Percentiles rank a stretch among this genome's conserved stretches.
Conservation (phyloP, 2,329 filamentous ascomycete genomes). For the Fusarium graminum region DNA sequence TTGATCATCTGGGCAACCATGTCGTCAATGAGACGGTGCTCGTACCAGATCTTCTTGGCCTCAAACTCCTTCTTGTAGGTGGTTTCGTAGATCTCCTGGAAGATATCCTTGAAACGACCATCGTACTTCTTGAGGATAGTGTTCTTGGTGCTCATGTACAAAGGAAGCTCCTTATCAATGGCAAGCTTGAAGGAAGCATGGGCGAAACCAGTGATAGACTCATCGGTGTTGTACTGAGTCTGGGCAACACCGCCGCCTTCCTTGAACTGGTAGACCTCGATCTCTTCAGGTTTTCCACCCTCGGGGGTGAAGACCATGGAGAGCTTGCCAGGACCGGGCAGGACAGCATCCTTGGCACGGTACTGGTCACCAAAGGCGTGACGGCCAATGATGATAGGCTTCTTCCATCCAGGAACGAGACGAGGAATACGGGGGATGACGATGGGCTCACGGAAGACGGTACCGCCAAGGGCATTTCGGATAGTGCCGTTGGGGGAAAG, state of each 20-base stretch:
- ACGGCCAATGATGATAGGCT: slow-evolving; percentile 98
- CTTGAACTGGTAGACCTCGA: slow-evolving; percentile 93
- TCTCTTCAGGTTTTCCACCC: slow-evolving; percentile 82
- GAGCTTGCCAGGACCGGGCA: slow-evolving; percentile 85
- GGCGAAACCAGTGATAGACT: slow-evolving; percentile 94
- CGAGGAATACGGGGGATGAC: slow-evolving; percentile 94
- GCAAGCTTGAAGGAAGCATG: slow-evolving; percentile 98
- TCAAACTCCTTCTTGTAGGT: slow-evolving; percentile 91
- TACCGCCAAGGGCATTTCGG: slow-evolving; percentile 83
- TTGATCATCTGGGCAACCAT: slow-evolving; percentile 99
- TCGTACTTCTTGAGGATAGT: slow-evolving; percentile 99
- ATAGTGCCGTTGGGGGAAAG: slow-evolving; percentile 95
- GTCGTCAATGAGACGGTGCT: slow-evolving; percentile 98
- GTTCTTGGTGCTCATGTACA: slow-evolving; percentile 99
- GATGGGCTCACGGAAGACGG: slow-evolving; percentile 98
- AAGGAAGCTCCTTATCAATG: slow-evolving; percentile 84
- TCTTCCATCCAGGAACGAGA: slow-evolving; percentile 96
- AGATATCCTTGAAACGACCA: slow-evolving; percentile 98
- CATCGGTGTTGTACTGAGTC: slow-evolving; percentile 98
- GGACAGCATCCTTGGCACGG: slow-evolving; percentile 91
- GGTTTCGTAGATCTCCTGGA: slow-evolving; percentile 94
- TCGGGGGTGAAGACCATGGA: slow-evolving; percentile 95
- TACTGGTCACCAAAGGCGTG: slow-evolving; percentile 99
- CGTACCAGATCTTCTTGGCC: slow-evolving; percentile 95
- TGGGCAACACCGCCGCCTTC: slow-evolving; percentile 88